These are phyloP conservation scores for Penicillium subrubescens DNA, from an alignment of 495 filamentous ascomycete species.

Conservation along the genomic window DNA sequence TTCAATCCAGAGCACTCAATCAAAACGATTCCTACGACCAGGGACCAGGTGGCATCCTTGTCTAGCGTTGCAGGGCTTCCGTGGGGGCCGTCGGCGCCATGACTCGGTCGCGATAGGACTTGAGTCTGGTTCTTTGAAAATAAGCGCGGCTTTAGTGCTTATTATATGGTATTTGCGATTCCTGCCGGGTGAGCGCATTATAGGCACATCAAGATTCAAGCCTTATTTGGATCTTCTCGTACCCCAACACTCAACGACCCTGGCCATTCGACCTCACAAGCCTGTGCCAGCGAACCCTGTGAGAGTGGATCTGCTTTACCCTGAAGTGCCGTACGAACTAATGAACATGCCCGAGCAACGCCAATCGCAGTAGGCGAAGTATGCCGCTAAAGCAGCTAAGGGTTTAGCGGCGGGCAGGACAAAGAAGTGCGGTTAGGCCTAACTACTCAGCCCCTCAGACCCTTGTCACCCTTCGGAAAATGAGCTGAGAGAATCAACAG, in stretches of 20 bases:
- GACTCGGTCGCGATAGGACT: not conserved
- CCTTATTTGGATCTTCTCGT: not conserved
- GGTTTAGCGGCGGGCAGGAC: not conserved
- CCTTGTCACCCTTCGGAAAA: not conserved
- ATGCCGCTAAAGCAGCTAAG: not conserved
- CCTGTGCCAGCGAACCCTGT: not conserved
- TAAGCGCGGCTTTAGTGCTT: no score
- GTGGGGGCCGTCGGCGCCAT: not conserved
- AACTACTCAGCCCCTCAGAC: not conserved
- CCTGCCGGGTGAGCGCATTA: no score
- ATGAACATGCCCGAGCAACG: not conserved
- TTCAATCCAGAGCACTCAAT: not conserved
- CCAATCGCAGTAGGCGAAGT: not conserved
- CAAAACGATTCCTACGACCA: not conserved
- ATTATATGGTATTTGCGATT: no score
- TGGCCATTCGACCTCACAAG: not conserved
- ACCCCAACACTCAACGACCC: not conserved
- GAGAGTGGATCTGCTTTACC: not conserved
- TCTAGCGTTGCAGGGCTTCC: not conserved
- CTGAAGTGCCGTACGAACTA: not conserved
- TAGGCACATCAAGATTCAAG: not conserved
- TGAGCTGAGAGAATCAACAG: not conserved
- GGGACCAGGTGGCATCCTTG: not conserved
- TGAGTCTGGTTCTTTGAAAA: no score
- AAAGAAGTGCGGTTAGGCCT: not conserved